Percentiles rank a stretch among this genome's conserved stretches.
phyloP scores from a whole-genome alignment of 306 rosid genomes.

The Boehmeria nivea region DNA sequence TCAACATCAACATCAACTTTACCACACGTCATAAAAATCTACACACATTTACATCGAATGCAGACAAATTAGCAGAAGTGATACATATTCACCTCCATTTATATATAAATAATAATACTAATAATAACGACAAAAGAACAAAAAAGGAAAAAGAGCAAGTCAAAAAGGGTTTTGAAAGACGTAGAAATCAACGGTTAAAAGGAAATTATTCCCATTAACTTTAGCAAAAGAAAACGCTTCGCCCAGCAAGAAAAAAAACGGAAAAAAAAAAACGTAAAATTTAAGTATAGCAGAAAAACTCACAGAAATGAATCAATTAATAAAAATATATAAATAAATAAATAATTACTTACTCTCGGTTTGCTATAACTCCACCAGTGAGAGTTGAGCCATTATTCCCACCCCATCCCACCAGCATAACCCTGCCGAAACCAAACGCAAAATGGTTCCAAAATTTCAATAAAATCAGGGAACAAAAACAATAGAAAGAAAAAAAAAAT shows the following conservation, averaged over 20 bases:
- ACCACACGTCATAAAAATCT: no score
- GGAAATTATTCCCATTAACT: no score
- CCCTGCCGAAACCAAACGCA: conserved; percentile 43
- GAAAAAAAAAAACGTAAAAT: neutral
- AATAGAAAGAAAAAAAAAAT: neutral
- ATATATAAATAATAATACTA: no score
- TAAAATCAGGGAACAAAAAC: no score
- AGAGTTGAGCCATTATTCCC: conserved; percentile 92
- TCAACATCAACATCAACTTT: no score
- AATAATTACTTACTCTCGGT: conserved; percentile 67
- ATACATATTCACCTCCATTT: no score
- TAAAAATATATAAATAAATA: neutral
- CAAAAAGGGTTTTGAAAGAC: no score
- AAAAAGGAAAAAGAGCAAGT: no score
- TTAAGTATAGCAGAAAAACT: neutral
- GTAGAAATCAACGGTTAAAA: no score
- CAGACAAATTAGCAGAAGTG: neutral
- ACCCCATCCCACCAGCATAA: conserved; percentile 98
- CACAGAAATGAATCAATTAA: neutral
- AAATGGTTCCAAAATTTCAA: neutral
- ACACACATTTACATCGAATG: neutral
- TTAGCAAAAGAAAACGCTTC: no score
- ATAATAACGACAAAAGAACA: no score
- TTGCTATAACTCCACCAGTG: conserved; percentile 90
- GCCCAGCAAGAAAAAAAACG: neutral